Evolutionary conservation across 1,139 yeast genomes (phyloP), one percentile per base, ranked within the genome.

Genomic region (Yamadazyma diospyri): DNA sequence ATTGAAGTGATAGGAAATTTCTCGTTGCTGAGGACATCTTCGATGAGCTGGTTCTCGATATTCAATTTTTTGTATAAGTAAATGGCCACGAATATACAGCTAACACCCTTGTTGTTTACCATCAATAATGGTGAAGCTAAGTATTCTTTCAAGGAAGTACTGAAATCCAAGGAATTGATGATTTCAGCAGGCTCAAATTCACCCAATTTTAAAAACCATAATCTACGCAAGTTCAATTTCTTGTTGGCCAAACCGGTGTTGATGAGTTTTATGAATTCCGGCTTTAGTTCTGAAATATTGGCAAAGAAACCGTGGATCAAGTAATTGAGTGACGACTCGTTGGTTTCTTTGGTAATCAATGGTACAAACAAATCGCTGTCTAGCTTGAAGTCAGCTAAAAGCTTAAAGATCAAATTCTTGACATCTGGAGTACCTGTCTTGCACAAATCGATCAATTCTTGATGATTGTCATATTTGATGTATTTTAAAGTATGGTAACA

Each of bases 341-440:
- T 86, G 34, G 78, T 75, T 49, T 89, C 97, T 48, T 86, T 88
- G 1, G 72, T 45, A 6, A 82, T 64, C 12, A 78, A 58, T 1
- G 82, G 69, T 2, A 69, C 43, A 23, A 87, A 20, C 6, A 28
- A 14, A 5, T 17, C 25, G 12, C n/a, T 45, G 10, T 45, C 36
- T 3, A 36, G 40, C 16, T 21, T 29, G 14, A 37, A 45, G 12
- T 27, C 40, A 0, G 50, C 40, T 11, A 82, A 46, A 14, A 72
- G 34, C 32, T 51, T 45, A 17, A 51, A 46, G 11, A 57, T 42
- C 5, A 52, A 37, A 2, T 50, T 58, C 42, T 88, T 85, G 39
- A 78, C 78, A 12, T 89, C 97, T 13, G 81, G 72, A 10, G 89
- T 69, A 16, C 80, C 70, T 10, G 35, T 25, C 51, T 82, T 83